Base-by-base conservation (phyloP, 2,329 filamentous ascomycete species). In the Colletotrichum higginsianum region DNA sequence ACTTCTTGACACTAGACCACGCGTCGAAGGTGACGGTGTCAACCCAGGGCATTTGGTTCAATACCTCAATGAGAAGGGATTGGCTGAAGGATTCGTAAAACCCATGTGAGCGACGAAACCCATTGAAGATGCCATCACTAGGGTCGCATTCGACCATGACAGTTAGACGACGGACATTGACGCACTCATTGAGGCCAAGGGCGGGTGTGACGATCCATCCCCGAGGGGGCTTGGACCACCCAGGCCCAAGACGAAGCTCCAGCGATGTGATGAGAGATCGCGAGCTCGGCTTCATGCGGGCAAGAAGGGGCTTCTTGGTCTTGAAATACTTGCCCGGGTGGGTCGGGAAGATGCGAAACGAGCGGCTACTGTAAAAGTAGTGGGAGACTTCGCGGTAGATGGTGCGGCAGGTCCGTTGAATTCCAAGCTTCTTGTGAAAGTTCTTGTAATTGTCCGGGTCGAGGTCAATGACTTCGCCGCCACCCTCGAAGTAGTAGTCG, bases 91-190 rank as follows among this genome's bases (percentile, higher is more conserved):
- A 80, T 71, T 94, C 93, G 77, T 94, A 95, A 74, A 93, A 94
- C 1, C 91, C 89, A 35, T 91, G 87, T 1, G 86, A 86, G 35
- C 87, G 86, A 16, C 92, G 87, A 76, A 92, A 95, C 0, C 92
- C 92, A 66, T 89, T 88, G 76, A 93, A 94, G 23, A 90, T 83
- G 38, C 85, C 86, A 75, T 92, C 87, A 63, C 90, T 92, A 0
- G 93, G 92, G 76, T 95, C 93, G 74, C 88, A 89, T 79, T 95
- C 90, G 30, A 94, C 89, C 77, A 93, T 93, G 13, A 95, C 87
- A 35, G 86, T 89, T 58, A 95, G 79, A 16, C 84, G 84, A 40
- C 87, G 85, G 23, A 93, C 87, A 58, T 86, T 89, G 67, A 81
- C 80, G 78, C 90, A 92, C 61, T 93, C 90, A 1, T 79, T 75